These are phyloP conservation scores for Diaporthe sp. DNA, from an alignment of 2,329 filamentous ascomycete genomes.

Conservation along the genomic window DNA sequence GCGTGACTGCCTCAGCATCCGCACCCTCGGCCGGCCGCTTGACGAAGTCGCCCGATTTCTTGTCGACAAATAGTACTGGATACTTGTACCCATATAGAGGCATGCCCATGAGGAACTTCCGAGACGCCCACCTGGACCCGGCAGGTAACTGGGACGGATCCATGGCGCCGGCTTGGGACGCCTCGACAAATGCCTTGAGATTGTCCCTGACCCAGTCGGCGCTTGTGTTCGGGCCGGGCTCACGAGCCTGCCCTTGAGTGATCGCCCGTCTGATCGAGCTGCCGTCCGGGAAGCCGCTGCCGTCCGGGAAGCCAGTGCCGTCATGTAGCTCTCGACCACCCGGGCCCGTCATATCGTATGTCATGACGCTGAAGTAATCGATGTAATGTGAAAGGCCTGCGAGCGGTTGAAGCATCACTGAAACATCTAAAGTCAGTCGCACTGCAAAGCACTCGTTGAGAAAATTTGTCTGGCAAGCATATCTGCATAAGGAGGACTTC, in stretches of 20 bases:
- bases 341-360: constrained; percentile 44
- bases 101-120: constrained; percentile 43
- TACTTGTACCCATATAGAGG: constrained; percentile 45
- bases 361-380: constrained; percentile 45
- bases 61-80: constrained; percentile 39
- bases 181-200: constrained; percentile 36
- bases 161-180: constrained; percentile 19
- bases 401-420: constrained; percentile 38
- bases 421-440: not conserved
- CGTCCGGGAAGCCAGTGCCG: not conserved
- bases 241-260: constrained; percentile 35
- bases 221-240: constrained; percentile 42
- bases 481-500: too few relatives aligned
- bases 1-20: constrained; percentile 2
- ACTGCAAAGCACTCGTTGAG: not conserved
- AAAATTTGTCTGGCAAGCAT: not conserved
- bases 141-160: constrained; percentile 29
- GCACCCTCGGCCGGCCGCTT: not conserved
- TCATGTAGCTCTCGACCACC: constrained; percentile 38
- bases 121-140: constrained; percentile 24
- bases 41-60: constrained; percentile 27
- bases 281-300: not conserved
- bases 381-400: constrained; percentile 39
- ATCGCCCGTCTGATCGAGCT: constrained; percentile 30
- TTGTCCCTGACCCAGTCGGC: constrained; percentile 41